Conservation (phyloP, 2,329 filamentous ascomycete genomes). For the Bipolaris oryzae region DNA sequence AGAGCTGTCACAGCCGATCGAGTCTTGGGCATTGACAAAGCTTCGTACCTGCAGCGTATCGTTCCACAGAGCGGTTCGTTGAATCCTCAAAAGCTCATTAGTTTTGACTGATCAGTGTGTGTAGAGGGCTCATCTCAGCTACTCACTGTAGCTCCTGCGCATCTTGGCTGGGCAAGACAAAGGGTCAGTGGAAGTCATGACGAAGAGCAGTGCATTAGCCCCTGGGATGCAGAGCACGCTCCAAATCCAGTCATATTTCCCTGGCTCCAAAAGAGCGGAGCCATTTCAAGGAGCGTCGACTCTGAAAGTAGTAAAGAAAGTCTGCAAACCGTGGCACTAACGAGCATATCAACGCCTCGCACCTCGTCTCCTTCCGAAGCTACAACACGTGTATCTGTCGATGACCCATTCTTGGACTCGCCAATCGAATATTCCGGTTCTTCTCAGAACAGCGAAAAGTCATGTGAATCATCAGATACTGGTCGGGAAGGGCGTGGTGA, state of each 20-base stretch:
- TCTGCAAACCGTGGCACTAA: not conserved
- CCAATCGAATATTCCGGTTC: slow-evolving; percentile 1
- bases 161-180: slow-evolving; percentile 1
- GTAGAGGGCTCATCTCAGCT: slow-evolving; percentile 11
- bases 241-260: slow-evolving; percentile 22
- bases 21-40: slow-evolving; percentile 16
- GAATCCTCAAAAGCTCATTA: not conserved
- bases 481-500: not conserved
- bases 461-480: not conserved
- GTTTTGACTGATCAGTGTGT: not conserved
- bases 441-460: slow-evolving; percentile 1
- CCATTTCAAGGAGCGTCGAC: not conserved
- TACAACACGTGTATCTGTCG: not conserved
- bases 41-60: slow-evolving; percentile 6
- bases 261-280: slow-evolving; percentile 6
- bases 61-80: not conserved
- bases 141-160: slow-evolving; percentile 5
- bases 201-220: not conserved
- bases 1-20: slow-evolving; percentile 11
- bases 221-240: slow-evolving; percentile 17
- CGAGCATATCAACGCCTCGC: not conserved
- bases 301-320: not conserved
- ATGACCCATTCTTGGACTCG: not conserved
- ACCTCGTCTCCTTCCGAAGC: not conserved
- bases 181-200: not conserved